These are phyloP conservation scores for Pythium pyrilobum DNA, from an alignment of 352 stramenopile species.

Conservation along the genomic window DNA sequence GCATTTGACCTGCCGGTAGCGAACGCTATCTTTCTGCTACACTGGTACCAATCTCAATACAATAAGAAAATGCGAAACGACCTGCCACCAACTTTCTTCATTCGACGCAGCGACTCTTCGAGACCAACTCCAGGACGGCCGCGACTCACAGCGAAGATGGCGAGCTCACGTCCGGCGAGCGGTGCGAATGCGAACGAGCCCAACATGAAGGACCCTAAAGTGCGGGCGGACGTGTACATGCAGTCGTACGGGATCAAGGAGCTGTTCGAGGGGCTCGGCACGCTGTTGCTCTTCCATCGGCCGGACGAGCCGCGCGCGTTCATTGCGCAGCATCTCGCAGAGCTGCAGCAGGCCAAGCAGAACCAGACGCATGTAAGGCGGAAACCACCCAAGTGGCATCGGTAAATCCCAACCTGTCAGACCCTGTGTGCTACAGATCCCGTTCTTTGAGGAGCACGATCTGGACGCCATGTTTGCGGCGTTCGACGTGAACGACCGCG, in stretches of 20 bases:
- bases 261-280: constrained; percentile 58
- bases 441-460: constrained; percentile 71
- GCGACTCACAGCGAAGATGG: not conserved
- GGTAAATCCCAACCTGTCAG: too few species aligned
- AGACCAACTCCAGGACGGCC: too few species aligned
- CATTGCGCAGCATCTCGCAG: constrained; percentile 44
- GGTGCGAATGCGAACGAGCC: constrained; percentile 12
- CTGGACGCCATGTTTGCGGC: constrained; percentile 68
- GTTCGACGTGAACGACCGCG: constrained; percentile 69
- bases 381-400: too few species aligned
- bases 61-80: not conserved
- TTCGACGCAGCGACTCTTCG: too few species aligned
- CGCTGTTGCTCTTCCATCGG: constrained; percentile 58
- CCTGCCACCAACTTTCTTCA: not conserved
- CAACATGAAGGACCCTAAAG: constrained; percentile 61
- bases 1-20: not conserved
- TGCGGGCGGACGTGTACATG: constrained; percentile 59
- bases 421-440: constrained; percentile 30
- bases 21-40: too few species aligned
- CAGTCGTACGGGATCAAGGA: constrained; percentile 61
- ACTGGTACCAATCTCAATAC: not conserved
- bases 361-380: constrained; percentile 39
- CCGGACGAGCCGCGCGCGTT: constrained; percentile 57
- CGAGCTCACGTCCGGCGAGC: not conserved
- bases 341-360: constrained; percentile 55